phyloP scores from a whole-genome alignment of 768 basidiomycete species.

The Boletus edulis region DNA sequence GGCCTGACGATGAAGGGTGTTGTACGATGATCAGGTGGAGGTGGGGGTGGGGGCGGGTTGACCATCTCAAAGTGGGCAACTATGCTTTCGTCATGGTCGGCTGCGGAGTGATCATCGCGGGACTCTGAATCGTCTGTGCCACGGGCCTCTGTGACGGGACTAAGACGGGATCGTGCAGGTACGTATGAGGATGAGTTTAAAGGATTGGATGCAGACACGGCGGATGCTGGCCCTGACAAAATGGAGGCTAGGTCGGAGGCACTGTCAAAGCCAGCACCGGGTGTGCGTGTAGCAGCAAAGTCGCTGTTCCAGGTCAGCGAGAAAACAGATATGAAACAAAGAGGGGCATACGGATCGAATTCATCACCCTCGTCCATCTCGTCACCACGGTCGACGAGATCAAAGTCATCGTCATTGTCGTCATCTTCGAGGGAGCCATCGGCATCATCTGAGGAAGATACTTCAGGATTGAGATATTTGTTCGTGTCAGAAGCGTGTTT shows the following conservation, averaged over 20 bases:
- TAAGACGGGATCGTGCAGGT: constrained; percentile 49
- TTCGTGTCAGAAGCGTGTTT: constrained; percentile 23
- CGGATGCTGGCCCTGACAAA: constrained; percentile 49
- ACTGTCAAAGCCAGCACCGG: constrained; percentile 52
- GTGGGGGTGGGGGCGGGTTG: constrained; percentile 36
- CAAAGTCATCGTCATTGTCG: constrained; percentile 50
- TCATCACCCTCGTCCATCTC: constrained; percentile 69
- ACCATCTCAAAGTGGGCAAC: constrained; percentile 57
- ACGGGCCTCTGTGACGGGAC: constrained; percentile 60
- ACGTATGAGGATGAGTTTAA: constrained; percentile 48
- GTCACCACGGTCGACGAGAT: constrained; percentile 44
- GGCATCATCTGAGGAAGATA: constrained; percentile 52
- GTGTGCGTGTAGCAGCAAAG: constrained; percentile 60
- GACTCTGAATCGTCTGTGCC: constrained; percentile 23
- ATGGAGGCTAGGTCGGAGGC: constrained; percentile 63
- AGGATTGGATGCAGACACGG: constrained; percentile 52
- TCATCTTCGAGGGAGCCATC: constrained; percentile 47
- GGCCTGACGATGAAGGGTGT: constrained; percentile 21
- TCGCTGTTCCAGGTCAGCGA: constrained; percentile 41
- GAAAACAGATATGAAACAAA: neutral
- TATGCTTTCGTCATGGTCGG: constrained; percentile 26
- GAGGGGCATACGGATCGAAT: constrained; percentile 69
- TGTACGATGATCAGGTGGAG: constrained; percentile 20
- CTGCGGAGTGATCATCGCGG: constrained; percentile 21
- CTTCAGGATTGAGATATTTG: constrained; percentile 45